These are phyloP conservation scores for Pichia cabralensis DNA, from an alignment of 805 yeast genomes.

Conservation along the genomic window DNA sequence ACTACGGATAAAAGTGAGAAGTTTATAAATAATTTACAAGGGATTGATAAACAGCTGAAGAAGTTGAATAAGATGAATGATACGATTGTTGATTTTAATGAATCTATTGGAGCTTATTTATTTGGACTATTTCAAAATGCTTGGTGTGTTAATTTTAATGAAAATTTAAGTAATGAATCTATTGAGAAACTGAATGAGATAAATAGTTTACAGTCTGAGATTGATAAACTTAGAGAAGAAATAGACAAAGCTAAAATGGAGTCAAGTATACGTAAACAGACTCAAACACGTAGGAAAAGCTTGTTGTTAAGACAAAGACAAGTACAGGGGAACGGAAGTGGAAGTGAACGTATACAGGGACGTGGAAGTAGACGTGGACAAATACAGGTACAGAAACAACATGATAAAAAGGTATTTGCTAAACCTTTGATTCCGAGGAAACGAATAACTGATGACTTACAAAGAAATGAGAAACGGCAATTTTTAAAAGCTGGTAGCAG, in stretches of 20 bases:
- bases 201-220: constrained; percentile 10
- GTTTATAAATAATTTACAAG: constrained; percentile 13
- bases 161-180: constrained; percentile 19
- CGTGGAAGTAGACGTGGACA: no score
- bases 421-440: no score
- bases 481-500: constrained; percentile 6
- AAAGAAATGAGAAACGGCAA: neutral
- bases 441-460: no score
- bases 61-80: constrained; percentile 51
- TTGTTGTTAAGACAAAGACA: no score
- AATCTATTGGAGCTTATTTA: constrained; percentile 58
- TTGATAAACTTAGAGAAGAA: constrained; percentile 4
- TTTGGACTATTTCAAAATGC: constrained; percentile 80
- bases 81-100: constrained; percentile 58
- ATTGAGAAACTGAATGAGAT: constrained; percentile 15
- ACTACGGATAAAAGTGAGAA: constrained; percentile 11
- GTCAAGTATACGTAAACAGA: no score
- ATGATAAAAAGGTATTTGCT: no score
- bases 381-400: no score
- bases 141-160: constrained; percentile 70
- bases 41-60: constrained; percentile 47
- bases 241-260: constrained; percentile 9
- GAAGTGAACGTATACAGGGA: no score
- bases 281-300: no score
- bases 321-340: no score